Evolutionary conservation across 176 grass and related monocot genomes (phyloP), one percentile per base, ranked within the genome.

Genomic region (Cenchrus purpureus): DNA sequence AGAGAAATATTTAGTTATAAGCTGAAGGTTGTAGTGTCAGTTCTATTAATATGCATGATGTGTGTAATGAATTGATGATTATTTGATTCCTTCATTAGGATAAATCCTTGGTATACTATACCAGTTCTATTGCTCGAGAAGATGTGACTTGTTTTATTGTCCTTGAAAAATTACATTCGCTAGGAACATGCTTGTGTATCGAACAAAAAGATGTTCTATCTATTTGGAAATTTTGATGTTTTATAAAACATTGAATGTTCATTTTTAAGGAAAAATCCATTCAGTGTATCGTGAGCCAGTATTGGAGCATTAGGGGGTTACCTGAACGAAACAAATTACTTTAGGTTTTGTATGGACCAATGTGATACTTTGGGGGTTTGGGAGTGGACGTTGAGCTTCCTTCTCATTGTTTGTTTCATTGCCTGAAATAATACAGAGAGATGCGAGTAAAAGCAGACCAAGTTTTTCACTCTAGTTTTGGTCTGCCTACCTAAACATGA

Each of bases 201-300:
- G 40, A 51, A 32, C 22, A 55, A 55, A 55, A 68, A 7, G 29
- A 55, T 65, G 19, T 40, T 72, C 6, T 73, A 55, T 65, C 10
- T 79, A 71, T 40, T n/a, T 83, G 20, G 13, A 77, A 20, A 1
- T 10, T 81, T 68, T 55, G 17, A 70, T 81, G 49, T 43, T 81
- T 15, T 56, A 43, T 68, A 4, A 40, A 40, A 28, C 52, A 54
- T 68, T 15, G 64, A 52, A 16, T 3, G 1, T 79, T 79, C 67
- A 56, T 57, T 45, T 81, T 59, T 74, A 37, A 37, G 14, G 7
- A 55, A 74, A 55, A 74, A 11, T 34, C 14, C 28, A 55, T 54
- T 53, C 3, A 0, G 2, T 6, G 28, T 32, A 34, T 11, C 53
- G 25, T 74, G 25, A 11, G 0, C 25, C 28, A 34, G 0, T 54